These are phyloP conservation scores for Colletotrichum shisoi DNA, from an alignment of 2,329 filamentous ascomycete genomes.

Conservation along the genomic window DNA sequence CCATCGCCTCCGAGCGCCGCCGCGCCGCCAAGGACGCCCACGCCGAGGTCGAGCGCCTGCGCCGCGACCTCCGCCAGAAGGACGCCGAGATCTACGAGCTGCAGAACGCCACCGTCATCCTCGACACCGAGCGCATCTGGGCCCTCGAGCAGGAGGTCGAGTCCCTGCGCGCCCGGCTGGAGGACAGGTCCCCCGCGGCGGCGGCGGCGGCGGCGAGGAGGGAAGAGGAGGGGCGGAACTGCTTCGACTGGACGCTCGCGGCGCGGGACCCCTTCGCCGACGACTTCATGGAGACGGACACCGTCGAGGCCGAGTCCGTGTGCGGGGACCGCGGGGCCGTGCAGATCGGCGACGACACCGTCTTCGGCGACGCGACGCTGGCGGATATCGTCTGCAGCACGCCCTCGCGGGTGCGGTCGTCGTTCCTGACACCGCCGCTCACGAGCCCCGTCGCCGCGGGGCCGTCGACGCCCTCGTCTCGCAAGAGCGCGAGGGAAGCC, in stretches of 20 bases:
- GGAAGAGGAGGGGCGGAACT: conserved; percentile 42
- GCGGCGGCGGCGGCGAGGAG: conserved; percentile 20
- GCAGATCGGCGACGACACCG: conserved; percentile 54
- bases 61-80: conserved; percentile 57
- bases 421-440: conserved; percentile 64
- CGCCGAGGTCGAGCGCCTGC: conserved; percentile 60
- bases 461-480: conserved; percentile 52
- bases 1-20: conserved; percentile 58
- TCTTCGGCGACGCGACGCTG: conserved; percentile 61
- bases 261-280: conserved; percentile 57
- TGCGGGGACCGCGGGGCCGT: conserved; percentile 55
- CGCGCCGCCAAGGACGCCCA: conserved; percentile 51
- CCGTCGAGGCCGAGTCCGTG: conserved; percentile 54
- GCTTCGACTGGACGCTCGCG: conserved; percentile 61
- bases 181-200: conserved; percentile 40
- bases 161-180: conserved; percentile 48
- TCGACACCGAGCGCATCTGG: conserved; percentile 58
- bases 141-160: conserved; percentile 53
- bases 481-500: conserved; percentile 19
- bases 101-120: conserved; percentile 58
- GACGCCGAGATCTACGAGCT: conserved; percentile 64
- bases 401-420: conserved; percentile 54
- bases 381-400: conserved; percentile 62
- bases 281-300: conserved; percentile 53
- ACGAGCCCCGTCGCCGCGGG: conserved; percentile 56